Evolutionary conservation across 148 eudicot species (phyloP).

Genomic region (Chenopodium suecicum): DNA sequence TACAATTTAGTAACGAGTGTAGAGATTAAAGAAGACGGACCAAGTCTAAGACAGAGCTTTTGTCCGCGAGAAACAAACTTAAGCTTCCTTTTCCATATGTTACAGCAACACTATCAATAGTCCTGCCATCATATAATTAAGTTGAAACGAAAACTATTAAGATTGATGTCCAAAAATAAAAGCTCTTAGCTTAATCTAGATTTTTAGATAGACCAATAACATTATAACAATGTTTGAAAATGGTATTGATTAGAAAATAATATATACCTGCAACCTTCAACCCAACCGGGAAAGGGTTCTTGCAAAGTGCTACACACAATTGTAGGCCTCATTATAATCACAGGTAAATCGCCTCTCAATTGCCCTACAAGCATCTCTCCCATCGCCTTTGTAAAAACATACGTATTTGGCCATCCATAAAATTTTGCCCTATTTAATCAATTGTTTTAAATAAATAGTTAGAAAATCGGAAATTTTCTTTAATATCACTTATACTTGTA

Average conservation of each 20-base stretch:
- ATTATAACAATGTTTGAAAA: too few species aligned
- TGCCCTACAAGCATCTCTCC: slow-evolving; percentile 50
- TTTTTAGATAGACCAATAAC: too few species aligned
- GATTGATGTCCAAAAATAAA: too few species aligned
- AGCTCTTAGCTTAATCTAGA: too few species aligned
- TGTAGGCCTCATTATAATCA: slow-evolving; percentile 48
- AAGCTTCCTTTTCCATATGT: slow-evolving; percentile 55
- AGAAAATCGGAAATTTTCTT: too few species aligned
- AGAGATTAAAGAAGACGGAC: slow-evolving; percentile 16
- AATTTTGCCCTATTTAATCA: slow-evolving; percentile 34
- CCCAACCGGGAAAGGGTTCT: slow-evolving; percentile 60
- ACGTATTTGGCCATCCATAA: slow-evolving; percentile 49
- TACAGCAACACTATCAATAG: slow-evolving; percentile 60
- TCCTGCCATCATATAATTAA: slow-evolving; percentile 28
- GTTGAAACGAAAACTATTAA: background rate
- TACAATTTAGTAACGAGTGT: background rate
- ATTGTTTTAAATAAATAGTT: too few species aligned
- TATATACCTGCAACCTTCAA: slow-evolving; percentile 49
- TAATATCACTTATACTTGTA: too few species aligned
- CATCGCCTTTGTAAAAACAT: slow-evolving; percentile 54
- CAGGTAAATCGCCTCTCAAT: slow-evolving; percentile 30
- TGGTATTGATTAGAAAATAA: background rate
- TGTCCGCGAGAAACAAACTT: slow-evolving; percentile 45
- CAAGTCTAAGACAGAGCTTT: slow-evolving; percentile 38
- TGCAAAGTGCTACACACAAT: slow-evolving; percentile 41